Conservation (phyloP, 768 basidiomycete species). For the Agaricus blazei region DNA sequence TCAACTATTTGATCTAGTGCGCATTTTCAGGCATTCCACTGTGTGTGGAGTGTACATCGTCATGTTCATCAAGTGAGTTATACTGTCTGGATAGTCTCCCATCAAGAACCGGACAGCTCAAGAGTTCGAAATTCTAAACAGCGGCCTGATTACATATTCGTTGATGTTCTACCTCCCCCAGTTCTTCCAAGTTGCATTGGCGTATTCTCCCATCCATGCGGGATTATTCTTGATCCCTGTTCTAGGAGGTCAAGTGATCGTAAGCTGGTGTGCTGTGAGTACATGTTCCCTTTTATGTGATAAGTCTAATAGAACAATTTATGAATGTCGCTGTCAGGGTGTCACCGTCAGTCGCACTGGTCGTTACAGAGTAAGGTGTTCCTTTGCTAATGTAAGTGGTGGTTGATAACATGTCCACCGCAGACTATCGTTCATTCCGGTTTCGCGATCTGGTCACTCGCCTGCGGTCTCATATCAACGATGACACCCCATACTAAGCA, state of each 20-base stretch:
- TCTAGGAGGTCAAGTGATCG: conserved; percentile 56
- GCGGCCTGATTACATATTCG: conserved; percentile 58
- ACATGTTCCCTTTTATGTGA: background rate
- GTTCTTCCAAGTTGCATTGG: conserved; percentile 71
- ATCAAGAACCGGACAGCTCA: background rate
- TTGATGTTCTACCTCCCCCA: conserved; percentile 70
- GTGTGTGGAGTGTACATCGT: conserved; percentile 64
- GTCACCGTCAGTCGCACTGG: conserved; percentile 61
- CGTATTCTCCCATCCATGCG: conserved; percentile 55
- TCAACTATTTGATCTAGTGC: conserved; percentile 36
- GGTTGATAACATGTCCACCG: background rate
- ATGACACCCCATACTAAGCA: conserved; percentile 43
- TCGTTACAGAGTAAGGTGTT: conserved; percentile 42
- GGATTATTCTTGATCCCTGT: conserved; percentile 63
- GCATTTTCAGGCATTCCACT: conserved; percentile 64
- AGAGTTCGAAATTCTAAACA: conserved; percentile 17
- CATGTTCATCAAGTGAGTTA: conserved; percentile 60
- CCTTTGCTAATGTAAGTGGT: background rate
- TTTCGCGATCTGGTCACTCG: conserved; percentile 65
- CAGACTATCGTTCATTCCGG: conserved; percentile 58
- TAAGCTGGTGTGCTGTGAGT: conserved; percentile 50
- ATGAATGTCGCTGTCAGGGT: conserved; percentile 32
- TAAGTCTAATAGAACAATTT: background rate
- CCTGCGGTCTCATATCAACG: conserved; percentile 66
- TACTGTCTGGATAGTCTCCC: background rate